Evolutionary conservation across 257 asterid species (phyloP).

Genomic region (Gentiana straminea): DNA sequence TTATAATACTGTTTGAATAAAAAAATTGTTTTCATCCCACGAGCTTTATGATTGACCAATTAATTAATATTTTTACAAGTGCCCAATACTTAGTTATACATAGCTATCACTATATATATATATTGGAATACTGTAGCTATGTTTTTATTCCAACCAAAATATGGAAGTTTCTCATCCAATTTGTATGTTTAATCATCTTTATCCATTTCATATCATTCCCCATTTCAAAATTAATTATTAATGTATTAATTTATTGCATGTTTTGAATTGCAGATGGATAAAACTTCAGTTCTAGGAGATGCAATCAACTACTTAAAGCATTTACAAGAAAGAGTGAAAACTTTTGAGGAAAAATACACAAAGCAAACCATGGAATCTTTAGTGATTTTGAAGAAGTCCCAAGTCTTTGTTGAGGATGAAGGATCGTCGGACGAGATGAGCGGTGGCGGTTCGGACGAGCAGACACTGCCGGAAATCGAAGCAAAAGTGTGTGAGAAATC

Average conservation of each 20-base stretch:
- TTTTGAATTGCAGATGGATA: conserved; percentile 11
- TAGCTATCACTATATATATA: no score
- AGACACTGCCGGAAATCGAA: conserved; percentile 14
- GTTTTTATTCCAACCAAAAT: no score
- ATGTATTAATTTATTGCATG: no score
- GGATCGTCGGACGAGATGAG: conserved; percentile 19
- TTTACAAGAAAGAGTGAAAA: conserved; percentile 11
- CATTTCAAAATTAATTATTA: not conserved
- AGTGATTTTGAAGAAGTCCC: conserved; percentile 25
- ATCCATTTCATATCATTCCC: not conserved
- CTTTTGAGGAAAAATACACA: conserved; percentile 12
- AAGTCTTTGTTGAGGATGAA: conserved; percentile 19
- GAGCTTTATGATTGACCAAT: no score
- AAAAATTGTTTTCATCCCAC: no score
- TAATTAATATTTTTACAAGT: no score
- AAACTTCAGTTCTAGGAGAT: conserved; percentile 20
- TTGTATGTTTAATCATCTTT: not conserved
- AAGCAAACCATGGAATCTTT: conserved; percentile 21
- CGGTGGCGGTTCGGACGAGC: conserved; percentile 10
- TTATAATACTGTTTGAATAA: no score
- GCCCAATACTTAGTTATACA: no score
- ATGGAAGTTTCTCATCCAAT: not conserved
- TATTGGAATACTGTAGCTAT: no score
- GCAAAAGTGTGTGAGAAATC: conserved; percentile 8
- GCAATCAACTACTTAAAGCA: conserved; percentile 16